These are phyloP conservation scores for Aspergillus ellipticus DNA, from an alignment of 495 filamentous ascomycete genomes.

Conservation along the genomic window DNA sequence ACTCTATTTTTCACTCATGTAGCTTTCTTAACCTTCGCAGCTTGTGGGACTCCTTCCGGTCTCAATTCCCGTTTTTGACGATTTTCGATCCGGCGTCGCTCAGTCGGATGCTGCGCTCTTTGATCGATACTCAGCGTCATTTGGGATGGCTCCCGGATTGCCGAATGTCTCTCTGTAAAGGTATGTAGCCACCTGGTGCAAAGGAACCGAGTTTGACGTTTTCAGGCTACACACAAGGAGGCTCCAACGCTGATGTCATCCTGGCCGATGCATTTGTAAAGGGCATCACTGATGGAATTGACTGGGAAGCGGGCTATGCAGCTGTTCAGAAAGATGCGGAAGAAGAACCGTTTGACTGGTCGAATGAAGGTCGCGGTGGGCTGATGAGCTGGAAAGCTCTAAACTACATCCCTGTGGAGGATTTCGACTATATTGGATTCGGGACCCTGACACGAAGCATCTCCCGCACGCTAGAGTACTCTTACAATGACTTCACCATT, in stretches of 20 bases:
- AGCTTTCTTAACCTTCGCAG: conserved; percentile 21
- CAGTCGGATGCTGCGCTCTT: conserved; percentile 60
- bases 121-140: conserved; percentile 69
- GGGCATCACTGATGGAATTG: conserved; percentile 54
- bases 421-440: conserved; percentile 67
- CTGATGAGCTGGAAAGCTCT: conserved; percentile 64
- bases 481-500: conserved; percentile 67
- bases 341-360: conserved; percentile 61
- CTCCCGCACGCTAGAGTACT: conserved; percentile 68
- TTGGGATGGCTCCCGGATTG: conserved; percentile 66
- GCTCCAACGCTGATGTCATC: conserved; percentile 72
- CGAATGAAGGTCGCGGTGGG: conserved; percentile 71
- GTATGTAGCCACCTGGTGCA: conserved; percentile 20
- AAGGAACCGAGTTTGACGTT: not conserved
- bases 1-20: not conserved
- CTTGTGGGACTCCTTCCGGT: conserved; percentile 63
- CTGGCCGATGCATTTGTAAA: conserved; percentile 75
- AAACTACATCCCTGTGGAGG: conserved; percentile 66
- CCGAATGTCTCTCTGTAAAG: conserved; percentile 69
- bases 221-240: conserved; percentile 59
- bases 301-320: conserved; percentile 66
- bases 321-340: conserved; percentile 71
- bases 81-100: conserved; percentile 61
- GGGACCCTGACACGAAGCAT: conserved; percentile 69
- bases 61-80: conserved; percentile 60